A percentile compares a stretch with the other conserved stretches of the same genome.
These are phyloP conservation scores for Geotrichum europaeum DNA, from an alignment of 1,139 yeast species.

Conservation along the genomic window DNA sequence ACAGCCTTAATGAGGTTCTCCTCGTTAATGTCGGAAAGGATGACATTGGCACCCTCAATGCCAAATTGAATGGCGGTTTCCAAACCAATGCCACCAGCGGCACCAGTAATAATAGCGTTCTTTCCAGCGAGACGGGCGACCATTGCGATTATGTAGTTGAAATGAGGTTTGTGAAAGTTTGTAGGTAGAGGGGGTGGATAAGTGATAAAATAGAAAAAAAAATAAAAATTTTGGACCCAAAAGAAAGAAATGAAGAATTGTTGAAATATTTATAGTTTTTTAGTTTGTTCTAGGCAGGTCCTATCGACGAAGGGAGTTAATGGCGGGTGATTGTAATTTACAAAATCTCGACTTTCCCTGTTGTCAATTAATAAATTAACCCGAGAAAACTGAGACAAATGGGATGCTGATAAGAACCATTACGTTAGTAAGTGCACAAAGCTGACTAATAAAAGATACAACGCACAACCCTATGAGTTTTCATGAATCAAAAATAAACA, in stretches of 20 bases:
- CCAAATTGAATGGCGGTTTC: slow-evolving; percentile 38
- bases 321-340: neutral
- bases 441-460: no score
- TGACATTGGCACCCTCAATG: slow-evolving; percentile 45
- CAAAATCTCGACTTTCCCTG: neutral
- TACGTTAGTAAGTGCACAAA: no score
- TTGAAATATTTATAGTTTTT: neutral
- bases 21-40: slow-evolving; percentile 52
- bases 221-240: neutral
- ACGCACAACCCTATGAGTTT: no score
- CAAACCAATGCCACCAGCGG: slow-evolving; percentile 47
- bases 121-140: slow-evolving; percentile 48
- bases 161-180: neutral
- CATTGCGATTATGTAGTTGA: slow-evolving; percentile 17
- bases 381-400: no score
- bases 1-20: slow-evolving; percentile 31
- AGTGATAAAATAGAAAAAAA: neutral
- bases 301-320: neutral
- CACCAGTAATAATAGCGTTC: slow-evolving; percentile 56
- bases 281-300: neutral
- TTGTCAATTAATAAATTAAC: no score
- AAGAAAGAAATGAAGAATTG: neutral
- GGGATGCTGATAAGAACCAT: no score
- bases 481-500: no score
- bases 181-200: neutral